Base-by-base conservation (phyloP, 345 rosid species). In the Ceriops decandra region DNA sequence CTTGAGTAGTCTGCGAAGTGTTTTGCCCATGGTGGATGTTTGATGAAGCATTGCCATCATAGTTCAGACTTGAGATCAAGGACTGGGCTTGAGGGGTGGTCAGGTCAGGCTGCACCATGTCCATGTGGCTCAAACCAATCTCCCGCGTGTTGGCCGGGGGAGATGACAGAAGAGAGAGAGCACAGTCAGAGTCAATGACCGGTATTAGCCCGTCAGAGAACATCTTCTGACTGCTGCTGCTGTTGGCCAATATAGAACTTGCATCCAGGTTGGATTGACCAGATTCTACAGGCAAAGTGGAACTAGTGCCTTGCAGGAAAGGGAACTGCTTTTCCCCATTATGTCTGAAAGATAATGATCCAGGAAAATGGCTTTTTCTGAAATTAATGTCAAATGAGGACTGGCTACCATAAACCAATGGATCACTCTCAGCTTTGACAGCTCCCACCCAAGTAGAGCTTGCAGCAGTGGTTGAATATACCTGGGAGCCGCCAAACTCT, bases 101-200 rank as follows among this genome's bases (percentile, higher is more conserved):
- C n/a, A 74, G 71, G 75, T 69, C 70, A 67, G 81, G 73, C 47
- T 80, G 83, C 76, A 67, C 79, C 66, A 78, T 66, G 68, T 76
- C 79, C 66, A 78, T 68, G 68, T 77, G 75, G 83, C 68, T 73
- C 65, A 76, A 61, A 66, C 80, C 82, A 59, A 79, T 74, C 66
- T 77, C 84, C 65, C 67, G 70, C 59, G 79, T 73, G 69, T 70
- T 76, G 47, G 85, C 51, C 8, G 75, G 81, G 2, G 79, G 85
- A 53, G 86, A 80, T 89, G 95, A 89, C 95, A 89, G 95, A 89
- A 89, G 95, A 89, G 92, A 87, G 92, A 80, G 92, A 89, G 90
- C 92, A 84, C 85, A 62, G 64, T 69, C 66, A 30, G 82, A 68
- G 68, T 74, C 31, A 52, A 82, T 35, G n/a, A 62, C 75, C 53